Evolutionary conservation across 2,329 filamentous ascomycete species (phyloP).

Genomic region (Arthrobotrys musiformis): DNA sequence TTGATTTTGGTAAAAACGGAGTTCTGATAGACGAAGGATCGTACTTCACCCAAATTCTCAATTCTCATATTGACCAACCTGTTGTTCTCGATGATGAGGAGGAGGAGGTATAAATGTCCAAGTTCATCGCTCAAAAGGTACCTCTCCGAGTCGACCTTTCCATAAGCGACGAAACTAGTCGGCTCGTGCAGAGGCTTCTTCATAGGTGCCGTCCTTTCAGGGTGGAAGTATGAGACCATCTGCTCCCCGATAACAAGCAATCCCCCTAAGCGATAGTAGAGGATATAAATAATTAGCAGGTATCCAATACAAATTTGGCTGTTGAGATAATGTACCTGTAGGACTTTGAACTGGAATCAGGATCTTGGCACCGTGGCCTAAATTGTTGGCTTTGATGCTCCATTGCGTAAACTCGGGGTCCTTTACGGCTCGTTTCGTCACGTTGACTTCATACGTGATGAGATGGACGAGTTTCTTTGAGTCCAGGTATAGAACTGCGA

Average conservation of each 20-base stretch:
- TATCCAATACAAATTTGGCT: not conserved
- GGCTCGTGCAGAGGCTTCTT: constrained; percentile 75
- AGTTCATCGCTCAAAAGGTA: constrained; percentile 95
- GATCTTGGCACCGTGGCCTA: constrained; percentile 70
- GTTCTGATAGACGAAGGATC: not conserved
- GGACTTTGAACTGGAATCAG: constrained; percentile 71
- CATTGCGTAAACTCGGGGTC: constrained; percentile 65
- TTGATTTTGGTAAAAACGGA: not conserved
- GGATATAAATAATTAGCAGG: not conserved
- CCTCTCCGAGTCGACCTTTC: constrained; percentile 79
- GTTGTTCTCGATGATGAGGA: constrained; percentile 74
- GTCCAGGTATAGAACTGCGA: constrained; percentile 75
- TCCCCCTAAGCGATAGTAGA: constrained; percentile 67
- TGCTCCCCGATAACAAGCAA: constrained; percentile 82
- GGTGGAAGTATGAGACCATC: constrained; percentile 77
- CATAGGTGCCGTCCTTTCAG: constrained; percentile 69
- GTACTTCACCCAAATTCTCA: constrained; percentile 69
- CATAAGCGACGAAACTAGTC: constrained; percentile 92
- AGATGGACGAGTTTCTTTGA: constrained; percentile 67
- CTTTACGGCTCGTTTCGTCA: constrained; percentile 42
- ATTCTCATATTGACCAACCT: constrained; percentile 79
- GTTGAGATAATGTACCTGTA: constrained; percentile 27
- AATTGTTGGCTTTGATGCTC: constrained; percentile 68
- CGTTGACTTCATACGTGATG: constrained; percentile 57
- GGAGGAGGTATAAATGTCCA: constrained; percentile 84